These are phyloP conservation scores for Haberlea rhodopensis DNA, from an alignment of 257 asterid species.

Conservation along the genomic window DNA sequence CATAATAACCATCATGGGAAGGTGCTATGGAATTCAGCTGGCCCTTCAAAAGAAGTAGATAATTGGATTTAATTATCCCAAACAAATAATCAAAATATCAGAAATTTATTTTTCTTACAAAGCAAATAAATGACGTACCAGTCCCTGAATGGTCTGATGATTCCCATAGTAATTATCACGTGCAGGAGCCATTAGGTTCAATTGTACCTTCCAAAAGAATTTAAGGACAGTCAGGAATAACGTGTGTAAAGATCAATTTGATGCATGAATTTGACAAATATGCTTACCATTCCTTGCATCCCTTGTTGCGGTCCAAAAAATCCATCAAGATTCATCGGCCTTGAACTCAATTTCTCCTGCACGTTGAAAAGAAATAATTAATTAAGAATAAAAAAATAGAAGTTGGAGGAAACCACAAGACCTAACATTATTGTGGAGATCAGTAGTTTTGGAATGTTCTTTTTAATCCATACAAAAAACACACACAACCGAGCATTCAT, in stretches of 20 bases:
- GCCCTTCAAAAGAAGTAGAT: slow-evolving; percentile 54
- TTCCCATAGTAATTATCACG: slow-evolving; percentile 76
- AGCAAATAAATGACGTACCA: slow-evolving; percentile 49
- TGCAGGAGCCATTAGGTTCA: slow-evolving; percentile 82
- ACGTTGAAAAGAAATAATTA: slow-evolving; percentile 18
- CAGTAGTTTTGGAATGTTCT: neutral
- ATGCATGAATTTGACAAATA: slow-evolving; percentile 10
- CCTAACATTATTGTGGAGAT: neutral
- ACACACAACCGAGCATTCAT: neutral
- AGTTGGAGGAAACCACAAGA: neutral
- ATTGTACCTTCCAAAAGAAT: slow-evolving; percentile 58
- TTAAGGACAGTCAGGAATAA: slow-evolving; percentile 23
- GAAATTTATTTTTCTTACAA: slow-evolving; percentile 10
- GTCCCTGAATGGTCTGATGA: slow-evolving; percentile 83
- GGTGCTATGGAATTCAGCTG: slow-evolving; percentile 90
- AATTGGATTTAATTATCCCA: slow-evolving; percentile 19
- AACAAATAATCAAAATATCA: slow-evolving; percentile 9
- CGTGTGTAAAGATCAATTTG: slow-evolving; percentile 12
- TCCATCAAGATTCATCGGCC: slow-evolving; percentile 78
- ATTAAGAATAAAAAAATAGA: slow-evolving; percentile 7
- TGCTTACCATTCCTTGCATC: slow-evolving; percentile 81
- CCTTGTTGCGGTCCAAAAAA: slow-evolving; percentile 69
- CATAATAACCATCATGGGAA: slow-evolving; percentile 71
- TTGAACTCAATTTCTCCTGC: slow-evolving; percentile 75
- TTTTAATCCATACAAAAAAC: neutral